Percentiles rank a stretch among this genome's conserved stretches.
phyloP scores from a whole-genome alignment of 306 rosid species.

The Notholithocarpus densiflorus region DNA sequence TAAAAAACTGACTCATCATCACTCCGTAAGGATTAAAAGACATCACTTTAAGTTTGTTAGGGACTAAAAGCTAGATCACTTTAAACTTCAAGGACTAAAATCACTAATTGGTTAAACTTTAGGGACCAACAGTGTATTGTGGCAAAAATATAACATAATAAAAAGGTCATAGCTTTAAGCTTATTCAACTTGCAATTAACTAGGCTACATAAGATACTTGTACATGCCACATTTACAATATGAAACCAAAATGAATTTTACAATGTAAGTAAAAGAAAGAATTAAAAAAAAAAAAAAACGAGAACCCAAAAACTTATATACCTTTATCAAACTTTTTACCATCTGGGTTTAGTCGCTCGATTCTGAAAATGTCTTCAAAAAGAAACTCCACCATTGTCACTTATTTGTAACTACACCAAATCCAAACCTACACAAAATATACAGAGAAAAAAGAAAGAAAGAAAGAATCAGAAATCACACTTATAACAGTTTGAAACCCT shows the following conservation, averaged over 20 bases:
- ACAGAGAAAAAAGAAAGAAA: background rate
- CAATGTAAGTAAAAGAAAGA: background rate
- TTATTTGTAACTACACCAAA: background rate
- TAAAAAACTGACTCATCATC: too few relatives aligned
- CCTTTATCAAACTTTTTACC: constrained; percentile 78
- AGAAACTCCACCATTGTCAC: constrained; percentile 70
- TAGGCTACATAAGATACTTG: too few relatives aligned
- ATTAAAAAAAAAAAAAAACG: background rate
- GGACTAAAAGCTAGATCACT: too few relatives aligned
- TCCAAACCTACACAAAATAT: background rate
- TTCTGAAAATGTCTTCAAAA: constrained; percentile 79
- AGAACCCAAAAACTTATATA: constrained; percentile 2
- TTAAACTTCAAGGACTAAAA: too few relatives aligned
- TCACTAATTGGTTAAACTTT: too few relatives aligned
- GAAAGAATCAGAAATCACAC: too few relatives aligned
- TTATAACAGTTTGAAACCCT: background rate
- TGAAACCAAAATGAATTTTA: background rate
- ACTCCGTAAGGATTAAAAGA: too few relatives aligned
- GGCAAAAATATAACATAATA: too few relatives aligned
- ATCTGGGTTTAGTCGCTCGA: constrained; percentile 58
- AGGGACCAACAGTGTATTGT: too few relatives aligned
- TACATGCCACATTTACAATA: background rate
- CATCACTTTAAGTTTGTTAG: too few relatives aligned
- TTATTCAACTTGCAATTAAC: too few relatives aligned
- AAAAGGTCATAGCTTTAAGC: too few relatives aligned